A percentile compares a stretch with the other conserved stretches of the same genome.
Conservation (phyloP, 495 filamentous ascomycete genomes). For the Xylaria venustula region DNA sequence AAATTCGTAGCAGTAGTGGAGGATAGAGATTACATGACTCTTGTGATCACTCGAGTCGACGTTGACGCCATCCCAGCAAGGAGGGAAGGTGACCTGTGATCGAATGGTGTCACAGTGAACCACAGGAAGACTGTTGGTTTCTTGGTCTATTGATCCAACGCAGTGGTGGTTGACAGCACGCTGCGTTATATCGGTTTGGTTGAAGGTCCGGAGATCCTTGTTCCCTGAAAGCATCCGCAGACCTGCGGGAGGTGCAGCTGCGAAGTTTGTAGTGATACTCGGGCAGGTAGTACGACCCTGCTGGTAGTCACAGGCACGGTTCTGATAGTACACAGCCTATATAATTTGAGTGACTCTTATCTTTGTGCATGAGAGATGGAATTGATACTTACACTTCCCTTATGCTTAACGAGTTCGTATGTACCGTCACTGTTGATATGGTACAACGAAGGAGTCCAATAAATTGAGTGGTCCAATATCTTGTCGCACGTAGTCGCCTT, state of each 20-base stretch:
- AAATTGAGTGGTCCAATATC: slow-evolving; percentile 9
- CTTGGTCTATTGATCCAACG: not conserved
- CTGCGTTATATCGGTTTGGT: slow-evolving; percentile 5
- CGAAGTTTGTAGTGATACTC: not conserved
- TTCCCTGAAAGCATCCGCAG: slow-evolving; percentile 15
- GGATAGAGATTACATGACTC: slow-evolving; percentile 58
- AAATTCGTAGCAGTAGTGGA: slow-evolving; percentile 9
- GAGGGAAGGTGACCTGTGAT: slow-evolving; percentile 66
- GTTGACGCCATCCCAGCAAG: slow-evolving; percentile 68
- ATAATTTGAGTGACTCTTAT: not conserved
- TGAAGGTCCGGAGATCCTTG: slow-evolving; percentile 12
- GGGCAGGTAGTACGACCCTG: slow-evolving; percentile 8
- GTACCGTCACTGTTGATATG: slow-evolving; percentile 9
- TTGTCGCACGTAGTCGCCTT: slow-evolving; percentile 23
- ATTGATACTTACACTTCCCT: slow-evolving; percentile 18
- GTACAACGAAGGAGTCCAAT: slow-evolving; percentile 11
- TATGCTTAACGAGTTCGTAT: slow-evolving; percentile 2
- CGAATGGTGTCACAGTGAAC: slow-evolving; percentile 12
- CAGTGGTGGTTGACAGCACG: slow-evolving; percentile 16
- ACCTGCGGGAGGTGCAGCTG: slow-evolving; percentile 1
- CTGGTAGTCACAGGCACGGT: slow-evolving; percentile 16
- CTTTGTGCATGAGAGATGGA: not conserved
- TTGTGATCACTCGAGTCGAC: slow-evolving; percentile 55
- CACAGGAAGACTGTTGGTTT: slow-evolving; percentile 16
- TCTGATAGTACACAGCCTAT: slow-evolving; percentile 17